Base-by-base conservation (phyloP, 768 basidiomycete species). In the Hysterangium stoloniferum region DNA sequence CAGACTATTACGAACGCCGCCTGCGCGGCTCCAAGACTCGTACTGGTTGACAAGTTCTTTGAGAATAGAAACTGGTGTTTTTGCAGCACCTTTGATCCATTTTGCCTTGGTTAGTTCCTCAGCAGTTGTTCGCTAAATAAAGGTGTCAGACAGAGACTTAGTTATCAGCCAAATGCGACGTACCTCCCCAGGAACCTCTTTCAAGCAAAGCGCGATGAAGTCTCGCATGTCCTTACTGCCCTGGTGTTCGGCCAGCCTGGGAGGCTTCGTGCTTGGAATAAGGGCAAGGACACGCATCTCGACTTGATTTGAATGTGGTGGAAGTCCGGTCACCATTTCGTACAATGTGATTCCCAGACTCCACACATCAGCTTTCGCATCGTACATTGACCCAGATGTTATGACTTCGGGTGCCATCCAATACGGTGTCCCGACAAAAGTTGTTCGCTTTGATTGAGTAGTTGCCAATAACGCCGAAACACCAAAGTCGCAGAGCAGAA, bases 381-480 rank as follows among this genome's bases (percentile, higher is more conserved):
- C 95, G 66, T 99, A 98, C 36, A 82, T 75, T n/a, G 90, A 80
- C 9, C 87, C 83, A 8, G 77, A 75, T 56, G 91, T 87, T 13
- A 95, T 89, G 3, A 98, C 92, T 66, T 99, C 96, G 0, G 96
- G 96, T 0, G 96, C 96, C 96, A 99, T 99, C 95, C 95, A 98
- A 63, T 96, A 91, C 0, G 94, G 95, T 1, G 96, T 98, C 1
- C 96, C 96, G 54, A 94, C 91, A 61, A 98, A 79, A 0, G 96
- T 99, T 46, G 94, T 92, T 20, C 96, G 81, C 65, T 98, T 98
- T 64, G 90, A 91, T 9, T 84, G 81, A 2, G 81, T 74, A 13
- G 82, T 88, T 22, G 81, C 78, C 47, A 97, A 77, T 32, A 96
- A 78, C 2, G 94, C 96, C 4, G 95, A 96, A 41, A 99, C 96